Evolutionary conservation across 768 basidiomycete genomes (phyloP).

Genomic region (Lactarius sanguifluus): DNA sequence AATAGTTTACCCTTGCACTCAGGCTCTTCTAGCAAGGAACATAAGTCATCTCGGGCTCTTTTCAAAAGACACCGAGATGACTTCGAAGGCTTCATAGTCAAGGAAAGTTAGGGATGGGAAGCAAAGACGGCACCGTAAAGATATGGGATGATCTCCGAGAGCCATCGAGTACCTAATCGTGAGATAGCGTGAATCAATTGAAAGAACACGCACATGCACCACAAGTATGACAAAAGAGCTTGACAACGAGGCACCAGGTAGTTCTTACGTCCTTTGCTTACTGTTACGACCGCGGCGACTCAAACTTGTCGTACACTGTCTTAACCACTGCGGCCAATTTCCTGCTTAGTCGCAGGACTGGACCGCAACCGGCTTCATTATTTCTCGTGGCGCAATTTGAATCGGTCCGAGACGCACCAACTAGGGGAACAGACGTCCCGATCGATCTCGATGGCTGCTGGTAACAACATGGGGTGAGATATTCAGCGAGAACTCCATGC

Average conservation of each 20-base stretch:
- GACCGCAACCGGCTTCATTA: constrained; percentile 50
- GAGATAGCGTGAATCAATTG: constrained; percentile 17
- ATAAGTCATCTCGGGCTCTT: constrained; percentile 84
- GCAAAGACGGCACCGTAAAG: constrained; percentile 72
- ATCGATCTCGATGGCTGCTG: constrained; percentile 97
- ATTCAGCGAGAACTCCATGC: constrained; percentile 13
- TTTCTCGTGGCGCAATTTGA: constrained; percentile 23
- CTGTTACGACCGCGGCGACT: constrained; percentile 22
- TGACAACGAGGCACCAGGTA: constrained; percentile 80
- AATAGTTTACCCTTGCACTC: constrained; percentile 42
- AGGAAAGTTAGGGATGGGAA: constrained; percentile 44
- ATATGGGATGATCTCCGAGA: constrained; percentile 96
- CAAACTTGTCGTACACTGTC: constrained; percentile 43
- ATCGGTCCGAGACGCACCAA: constrained; percentile 70
- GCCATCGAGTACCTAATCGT: constrained; percentile 16
- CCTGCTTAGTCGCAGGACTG: constrained; percentile 95
- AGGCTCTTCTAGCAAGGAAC: constrained; percentile 26
- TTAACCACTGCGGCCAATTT: constrained; percentile 77
- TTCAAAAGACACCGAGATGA: constrained; percentile 94
- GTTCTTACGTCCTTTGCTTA: constrained; percentile 26
- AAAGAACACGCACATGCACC: constrained; percentile 75
- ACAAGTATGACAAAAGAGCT: constrained; percentile 66
- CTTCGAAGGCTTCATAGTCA: constrained; percentile 68
- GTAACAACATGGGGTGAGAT: constrained; percentile 82
- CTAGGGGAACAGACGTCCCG: constrained; percentile 75